Evolutionary conservation across 768 basidiomycete species (phyloP).

Genomic region (Sarcodon aspratus): DNA sequence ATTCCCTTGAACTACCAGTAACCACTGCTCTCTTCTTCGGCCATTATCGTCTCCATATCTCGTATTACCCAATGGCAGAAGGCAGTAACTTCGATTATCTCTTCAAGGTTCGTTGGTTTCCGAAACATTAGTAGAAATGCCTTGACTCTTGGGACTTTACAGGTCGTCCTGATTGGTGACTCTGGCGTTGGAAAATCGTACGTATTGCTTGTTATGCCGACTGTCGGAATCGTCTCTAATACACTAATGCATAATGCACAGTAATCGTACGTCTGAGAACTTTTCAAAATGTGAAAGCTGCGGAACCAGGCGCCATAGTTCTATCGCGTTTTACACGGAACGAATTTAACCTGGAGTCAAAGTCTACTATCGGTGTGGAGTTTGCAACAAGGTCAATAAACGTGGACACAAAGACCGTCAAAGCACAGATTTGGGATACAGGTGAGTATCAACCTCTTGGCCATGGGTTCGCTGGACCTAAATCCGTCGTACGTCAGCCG

Average conservation of each 20-base stretch:
- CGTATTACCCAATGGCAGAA: slow-evolving; percentile 58
- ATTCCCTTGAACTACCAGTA: too few species aligned
- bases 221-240: slow-evolving; percentile 1
- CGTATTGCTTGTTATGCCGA: slow-evolving; percentile 25
- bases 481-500: slow-evolving; percentile 43
- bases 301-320: slow-evolving; percentile 36
- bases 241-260: slow-evolving; percentile 14
- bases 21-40: slow-evolving; percentile 5
- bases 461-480: slow-evolving; percentile 3
- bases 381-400: slow-evolving; percentile 93
- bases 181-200: slow-evolving; percentile 99
- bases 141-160: background rate
- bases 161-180: slow-evolving; percentile 99
- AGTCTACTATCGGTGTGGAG: slow-evolving; percentile 99
- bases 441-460: slow-evolving; percentile 36
- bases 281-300: background rate
- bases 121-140: background rate
- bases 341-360: slow-evolving; percentile 98
- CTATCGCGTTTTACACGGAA: slow-evolving; percentile 99
- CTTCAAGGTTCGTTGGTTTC: slow-evolving; percentile 70
- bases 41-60: slow-evolving; percentile 1
- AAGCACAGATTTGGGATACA: slow-evolving; percentile 99
- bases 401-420: slow-evolving; percentile 94
- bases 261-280: slow-evolving; percentile 44
- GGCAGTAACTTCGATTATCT: slow-evolving; percentile 97